Conservation (phyloP, 1,284 basidiomycete species). For the Porphyrellus sp. region DNA sequence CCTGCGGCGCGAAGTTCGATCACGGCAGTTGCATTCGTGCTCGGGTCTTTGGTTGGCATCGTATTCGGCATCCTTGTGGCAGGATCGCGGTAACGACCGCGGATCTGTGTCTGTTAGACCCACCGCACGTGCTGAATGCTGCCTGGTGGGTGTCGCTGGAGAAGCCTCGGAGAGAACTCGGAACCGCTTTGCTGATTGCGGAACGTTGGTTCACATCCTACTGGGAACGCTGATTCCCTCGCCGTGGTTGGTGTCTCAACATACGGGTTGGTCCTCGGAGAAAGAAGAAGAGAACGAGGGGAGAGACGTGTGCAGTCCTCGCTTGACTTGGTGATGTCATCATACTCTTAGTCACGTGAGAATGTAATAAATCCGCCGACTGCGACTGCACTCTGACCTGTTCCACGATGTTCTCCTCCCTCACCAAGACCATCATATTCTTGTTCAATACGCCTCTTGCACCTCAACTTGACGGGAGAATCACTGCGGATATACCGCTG, state of each 20-base stretch:
- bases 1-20: constrained; percentile 30
- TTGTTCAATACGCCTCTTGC: constrained; percentile 28
- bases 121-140: background rate
- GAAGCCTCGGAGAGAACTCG: background rate
- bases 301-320: background rate
- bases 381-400: too few relatives aligned
- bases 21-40: constrained; percentile 19
- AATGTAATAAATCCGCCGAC: background rate
- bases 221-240: background rate
- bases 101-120: background rate
- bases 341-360: constrained; percentile 13
- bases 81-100: constrained; percentile 9
- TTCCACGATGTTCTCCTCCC: constrained; percentile 14
- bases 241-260: background rate
- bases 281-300: background rate
- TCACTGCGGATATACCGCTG: constrained; percentile 11
- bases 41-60: constrained; percentile 23
- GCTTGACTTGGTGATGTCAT: constrained; percentile 6
- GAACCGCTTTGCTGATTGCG: background rate
- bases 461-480: background rate
- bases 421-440: constrained; percentile 18
- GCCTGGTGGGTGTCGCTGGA: background rate
- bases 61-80: constrained; percentile 27
- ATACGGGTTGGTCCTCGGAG: background rate
- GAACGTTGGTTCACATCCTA: background rate